Evolutionary conservation across 345 rosid species (phyloP), one percentile per base, ranked within the genome.

Genomic region (Arabis hirsuta): DNA sequence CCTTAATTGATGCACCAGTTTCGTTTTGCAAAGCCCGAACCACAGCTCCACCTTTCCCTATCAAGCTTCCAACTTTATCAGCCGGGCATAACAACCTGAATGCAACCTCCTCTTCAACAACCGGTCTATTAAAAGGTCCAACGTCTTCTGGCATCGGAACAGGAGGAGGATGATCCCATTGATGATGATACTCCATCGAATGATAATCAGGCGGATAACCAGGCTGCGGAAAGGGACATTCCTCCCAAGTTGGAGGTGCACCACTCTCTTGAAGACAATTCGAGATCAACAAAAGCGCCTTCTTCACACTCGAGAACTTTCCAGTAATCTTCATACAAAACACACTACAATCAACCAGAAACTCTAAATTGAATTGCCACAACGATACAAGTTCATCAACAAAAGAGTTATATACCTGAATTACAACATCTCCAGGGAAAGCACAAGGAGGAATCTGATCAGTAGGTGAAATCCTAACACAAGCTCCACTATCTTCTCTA

Each of bases 41-140:
- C 38, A 84, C 81, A 31, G 84, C 82, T 62, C 96, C 96, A 55
- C 93, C 93, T 78, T 86, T 90, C 72, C 96, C 96, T 52, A 90
- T 90, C 86, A 87, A 79, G 66, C 87, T 83, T 29, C 93, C 93
- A 70, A 90, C 91, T 80, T 86, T 90, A 69, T 86, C 92, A 73
- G 71, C 86, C 32, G 84, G 91, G 73, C 93, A 90, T 14, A 90
- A 76, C 67, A 90, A 34, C 78, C 86, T 88, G 34, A 86, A 90
- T 0, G 80, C 73, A 5, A 88, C 81, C 20, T 87, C 91, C 77
- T 88, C 93, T 73, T 86, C 93, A 41, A 80, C 55, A 69, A 64
- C 72, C 64, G 80, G 82, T 75, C 88, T 84, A 68, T 62, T 82
- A 72, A 74, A 83, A 54, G 77, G 75, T 73, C 82, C 86, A 47